Base-by-base conservation (phyloP, 768 basidiomycete genomes). In the Auriculariales sp. region DNA sequence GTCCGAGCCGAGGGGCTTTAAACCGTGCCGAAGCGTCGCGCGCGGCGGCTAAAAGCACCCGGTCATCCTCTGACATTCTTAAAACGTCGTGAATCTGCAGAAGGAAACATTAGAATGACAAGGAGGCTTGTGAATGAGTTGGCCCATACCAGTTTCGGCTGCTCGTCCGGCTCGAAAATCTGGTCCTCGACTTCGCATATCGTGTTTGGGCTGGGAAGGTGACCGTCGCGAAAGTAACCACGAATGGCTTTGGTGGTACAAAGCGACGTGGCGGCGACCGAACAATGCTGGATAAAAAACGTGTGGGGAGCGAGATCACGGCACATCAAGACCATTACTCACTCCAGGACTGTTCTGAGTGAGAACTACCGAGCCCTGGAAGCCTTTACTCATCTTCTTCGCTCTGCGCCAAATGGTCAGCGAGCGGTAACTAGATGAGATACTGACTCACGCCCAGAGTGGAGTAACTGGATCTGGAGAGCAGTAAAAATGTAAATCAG, bases 171-270 rank as follows among this genome's bases (percentile, higher is more conserved):
- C 39, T 19, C 48, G 51, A 57, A 57, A 4, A 55, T 22, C 32
- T 25, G 39, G 36, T 49, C 47, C 34, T 56, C 49, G 31, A 56
- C 50, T 15, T 55, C 50, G 49, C 60, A 61, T 5, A 60, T 54
- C 12, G 60, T 58, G 9, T 55, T 59, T 4, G 47, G 33, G 29
- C 50, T 29, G 3, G 60, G 60, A 2, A 61, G 47, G 10, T 44
- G 52, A n/a, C 60, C 60, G 1, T 61, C 52, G n/a, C 52, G 49
- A 55, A 61, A 61, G 49, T 61, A 61, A 4, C 42, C 49, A 2
- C 59, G 56, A 42, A 61, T 55, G 30, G 46, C 35, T 39, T 56
- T 58, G 1, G 52, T 51, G 7, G 60, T 58, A 34, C 54, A 58
- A 2, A 54, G 48, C 3, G 57, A 58, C 6, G 53, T 47, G 4